phyloP scores from a whole-genome alignment of 2,329 filamentous ascomycete species.

The Endothia cerciana region DNA sequence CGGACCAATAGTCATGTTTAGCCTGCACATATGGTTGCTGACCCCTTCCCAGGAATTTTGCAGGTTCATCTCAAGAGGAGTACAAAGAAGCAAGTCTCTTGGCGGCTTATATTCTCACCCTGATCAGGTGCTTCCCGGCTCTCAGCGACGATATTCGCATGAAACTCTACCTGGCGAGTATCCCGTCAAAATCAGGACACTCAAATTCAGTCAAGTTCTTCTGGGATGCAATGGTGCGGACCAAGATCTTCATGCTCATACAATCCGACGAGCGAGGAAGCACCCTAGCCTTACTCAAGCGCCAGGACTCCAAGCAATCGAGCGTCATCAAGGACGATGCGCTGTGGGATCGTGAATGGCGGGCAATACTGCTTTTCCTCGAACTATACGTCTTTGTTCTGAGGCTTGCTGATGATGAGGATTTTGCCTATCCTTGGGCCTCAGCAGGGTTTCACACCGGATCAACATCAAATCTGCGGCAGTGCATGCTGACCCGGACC shows the following conservation, averaged over 20 bases:
- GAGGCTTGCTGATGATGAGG: slow-evolving; percentile 93
- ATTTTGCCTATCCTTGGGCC: slow-evolving; percentile 74
- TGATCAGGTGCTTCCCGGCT: slow-evolving; percentile 82
- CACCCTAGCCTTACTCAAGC: slow-evolving; percentile 37
- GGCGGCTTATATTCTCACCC: slow-evolving; percentile 83
- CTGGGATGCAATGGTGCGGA: slow-evolving; percentile 66
- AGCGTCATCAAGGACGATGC: slow-evolving; percentile 33
- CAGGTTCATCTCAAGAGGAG: slow-evolving; percentile 40
- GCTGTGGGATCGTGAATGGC: slow-evolving; percentile 73
- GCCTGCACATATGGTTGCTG: neutral
- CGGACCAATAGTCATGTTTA: slow-evolving; percentile 14
- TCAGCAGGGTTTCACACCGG: slow-evolving; percentile 41
- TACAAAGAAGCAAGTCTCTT: slow-evolving; percentile 70
- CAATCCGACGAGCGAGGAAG: slow-evolving; percentile 35
- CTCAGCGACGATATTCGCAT: slow-evolving; percentile 89
- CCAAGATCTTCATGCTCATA: slow-evolving; percentile 45
- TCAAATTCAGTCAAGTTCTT: slow-evolving; percentile 80
- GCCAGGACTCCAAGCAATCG: slow-evolving; percentile 29
- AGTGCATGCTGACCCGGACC: slow-evolving; percentile 69
- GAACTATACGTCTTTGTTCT: slow-evolving; percentile 94
- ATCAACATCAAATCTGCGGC: slow-evolving; percentile 54
- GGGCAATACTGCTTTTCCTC: slow-evolving; percentile 84
- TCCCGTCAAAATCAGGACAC: slow-evolving; percentile 47
- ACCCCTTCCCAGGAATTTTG: slow-evolving; percentile 34
- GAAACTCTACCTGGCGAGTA: slow-evolving; percentile 83